These are phyloP conservation scores for Akebia trifoliata DNA, from an alignment of 164 flowering plant genomes.

Conservation along the genomic window DNA sequence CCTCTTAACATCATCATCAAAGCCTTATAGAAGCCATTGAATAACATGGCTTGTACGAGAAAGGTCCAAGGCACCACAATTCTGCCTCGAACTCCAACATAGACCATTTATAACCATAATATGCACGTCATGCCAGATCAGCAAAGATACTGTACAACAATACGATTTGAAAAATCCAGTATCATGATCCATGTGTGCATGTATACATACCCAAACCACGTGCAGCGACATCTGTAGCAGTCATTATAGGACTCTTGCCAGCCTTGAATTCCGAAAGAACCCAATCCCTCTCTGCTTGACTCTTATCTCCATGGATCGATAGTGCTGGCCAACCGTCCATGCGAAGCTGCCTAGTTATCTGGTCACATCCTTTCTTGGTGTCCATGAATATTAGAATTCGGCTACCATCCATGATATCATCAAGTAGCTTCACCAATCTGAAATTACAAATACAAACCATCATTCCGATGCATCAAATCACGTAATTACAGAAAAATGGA, in stretches of 20 bases:
- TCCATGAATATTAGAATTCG: slow-evolving; percentile 94
- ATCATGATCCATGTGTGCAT: not conserved
- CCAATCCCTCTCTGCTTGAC: slow-evolving; percentile 99
- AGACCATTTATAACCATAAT: too few relatives aligned
- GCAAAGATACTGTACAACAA: not conserved
- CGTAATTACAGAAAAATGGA: not conserved
- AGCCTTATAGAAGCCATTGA: too few relatives aligned
- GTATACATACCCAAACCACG: slow-evolving; percentile 79
- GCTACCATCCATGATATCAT: slow-evolving; percentile 99
- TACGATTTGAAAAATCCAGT: not conserved
- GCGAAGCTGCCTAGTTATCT: slow-evolving; percentile 90
- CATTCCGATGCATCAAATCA: not conserved
- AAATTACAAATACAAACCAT: slow-evolving; percentile 2
- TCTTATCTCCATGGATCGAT: slow-evolving; percentile 97
- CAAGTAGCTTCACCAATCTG: slow-evolving; percentile 86
- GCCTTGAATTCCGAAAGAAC: slow-evolving; percentile 94
- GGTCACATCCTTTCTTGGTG: slow-evolving; percentile 99
- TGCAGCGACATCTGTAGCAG: slow-evolving; percentile 99
- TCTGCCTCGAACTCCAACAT: too few relatives aligned
- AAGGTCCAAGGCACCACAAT: too few relatives aligned
- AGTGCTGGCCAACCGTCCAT: slow-evolving; percentile 99
- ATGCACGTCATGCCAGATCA: slow-evolving; percentile 1
- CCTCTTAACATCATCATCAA: too few relatives aligned
- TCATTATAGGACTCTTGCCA: slow-evolving; percentile 98
- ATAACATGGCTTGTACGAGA: too few relatives aligned